Evolutionary conservation across 148 eudicot genomes (phyloP), one percentile per base, ranked within the genome.

Genomic region (Rhododendron mucronatum): DNA sequence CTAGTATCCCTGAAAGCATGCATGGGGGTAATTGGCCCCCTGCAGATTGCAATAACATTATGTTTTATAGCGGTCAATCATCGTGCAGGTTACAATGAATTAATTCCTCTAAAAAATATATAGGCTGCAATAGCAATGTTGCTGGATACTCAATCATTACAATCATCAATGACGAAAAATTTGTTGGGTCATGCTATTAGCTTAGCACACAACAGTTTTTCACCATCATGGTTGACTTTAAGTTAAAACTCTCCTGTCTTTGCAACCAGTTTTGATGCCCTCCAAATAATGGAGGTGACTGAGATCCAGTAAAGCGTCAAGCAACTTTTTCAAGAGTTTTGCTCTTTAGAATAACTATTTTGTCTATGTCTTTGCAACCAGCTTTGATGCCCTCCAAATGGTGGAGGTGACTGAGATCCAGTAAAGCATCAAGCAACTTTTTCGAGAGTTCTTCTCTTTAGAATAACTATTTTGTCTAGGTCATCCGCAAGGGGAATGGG

Each of bases 311-410:
- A 30, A 30, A 30, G 30, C 30, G 30, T 30, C 30, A 0, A 0
- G 30, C 30, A 30, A 30, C 30, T 30, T 30, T 30, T 30, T 30
- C 30, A 30, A 30, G 30, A 30, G 30, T 30, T 30, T 0, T 30
- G 30, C 30, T 30, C 30, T 30, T 30, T 30, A 30, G 30, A 30
- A 30, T 30, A 30, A 30, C 30, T 30, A 30, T 30, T 30, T 30
- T 30, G 30, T 30, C 30, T 30, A 0, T 4, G 39, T 37, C 39
- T n/a, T n/a, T n/a, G n/a, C n/a, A n/a, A n/a, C n/a, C n/a, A n/a
- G n/a, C n/a, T n/a, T n/a, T n/a, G n/a, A 87, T 95, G 91, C 85
- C 98, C 98, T 84, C 99, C 99, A 94, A 96, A 96, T 74, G 94
- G 91, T 83, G 98, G 97, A 35, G 37, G 37, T 59, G 96, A 89